A percentile compares a stretch with the other conserved stretches of the same genome.
Conservation (phyloP, 495 filamentous ascomycete species). For the Hypoxylon fragiforme region DNA sequence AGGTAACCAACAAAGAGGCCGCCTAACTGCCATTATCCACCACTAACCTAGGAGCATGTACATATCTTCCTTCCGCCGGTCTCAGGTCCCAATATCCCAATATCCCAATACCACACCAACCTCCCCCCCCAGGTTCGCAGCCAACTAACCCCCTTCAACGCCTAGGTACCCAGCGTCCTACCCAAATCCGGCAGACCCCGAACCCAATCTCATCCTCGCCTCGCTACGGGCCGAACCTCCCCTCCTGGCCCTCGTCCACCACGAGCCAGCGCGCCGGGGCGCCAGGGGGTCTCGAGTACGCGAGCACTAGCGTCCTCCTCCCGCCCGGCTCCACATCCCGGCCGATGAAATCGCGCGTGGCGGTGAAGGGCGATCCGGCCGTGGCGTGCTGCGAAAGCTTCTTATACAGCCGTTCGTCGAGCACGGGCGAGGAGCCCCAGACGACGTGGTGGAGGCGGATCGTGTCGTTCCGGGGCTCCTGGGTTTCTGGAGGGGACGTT, state of each 20-base stretch:
- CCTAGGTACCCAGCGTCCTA: too few relatives aligned
- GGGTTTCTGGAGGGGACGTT: not conserved
- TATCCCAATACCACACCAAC: too few relatives aligned
- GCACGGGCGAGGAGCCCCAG: constrained; percentile 8
- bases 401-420: not conserved
- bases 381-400: constrained; percentile 1
- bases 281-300: constrained; percentile 8
- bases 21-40: too few relatives aligned
- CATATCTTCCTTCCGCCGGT: too few relatives aligned
- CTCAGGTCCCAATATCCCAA: too few relatives aligned
- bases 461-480: not conserved
- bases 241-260: constrained; percentile 6
- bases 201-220: not conserved
- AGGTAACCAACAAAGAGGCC: too few relatives aligned
- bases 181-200: too few relatives aligned
- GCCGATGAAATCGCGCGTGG: not conserved
- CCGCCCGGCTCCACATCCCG: not conserved
- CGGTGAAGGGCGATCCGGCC: not conserved
- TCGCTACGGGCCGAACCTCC: constrained; percentile 2
- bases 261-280: constrained; percentile 10
- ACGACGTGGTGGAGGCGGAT: constrained; percentile 11
- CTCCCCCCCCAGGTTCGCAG: too few relatives aligned
- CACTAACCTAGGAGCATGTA: too few relatives aligned
- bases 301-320: constrained; percentile 7
- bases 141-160: too few relatives aligned